Base-by-base conservation (phyloP, 352 stramenopile species). In the Ophiocytium majus region DNA sequence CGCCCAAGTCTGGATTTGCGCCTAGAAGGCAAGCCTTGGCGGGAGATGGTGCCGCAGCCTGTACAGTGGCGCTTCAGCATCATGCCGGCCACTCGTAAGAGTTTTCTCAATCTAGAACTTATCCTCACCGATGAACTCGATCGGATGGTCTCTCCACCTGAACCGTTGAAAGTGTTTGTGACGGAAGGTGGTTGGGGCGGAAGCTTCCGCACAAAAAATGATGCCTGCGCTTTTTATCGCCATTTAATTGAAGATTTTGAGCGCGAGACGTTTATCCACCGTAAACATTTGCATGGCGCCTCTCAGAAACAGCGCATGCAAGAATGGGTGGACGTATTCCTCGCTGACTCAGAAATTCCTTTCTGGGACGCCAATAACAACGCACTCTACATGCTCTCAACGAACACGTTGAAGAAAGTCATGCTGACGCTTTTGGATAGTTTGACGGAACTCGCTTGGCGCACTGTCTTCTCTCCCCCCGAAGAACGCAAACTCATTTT, bases 121-220 rank as follows among this genome's bases (percentile, higher is more conserved):
- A 28, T 23, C 23, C 57, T 71, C 28, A 23, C 28, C 28, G 28
- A 23, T 23, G 28, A 23, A 28, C 19, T 23, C 28, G 19, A 71
- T 23, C 23, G 28, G 28, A 23, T 71, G 23, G 57, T 71, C 28
- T 28, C 57, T 23, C 23, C 28, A 28, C 57, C 57, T 71, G 23
- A 23, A 71, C 57, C 57, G 57, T 71, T 71, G 23, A 23, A 23
- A 23, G 19, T 71, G 28, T 71, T 71, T 28, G 57, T 71, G 57
- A 71, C 19, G 23, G 57, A 71, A 23, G 19, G 28, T 23, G 57
- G 57, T 71, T 71, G 28, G 23, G 23, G 19, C 28, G 23, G 19
- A 71, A 71, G 57, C 57, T 71, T 71, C 57, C 57, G 57, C 57
- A 71, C 57, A 28, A 71, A 28, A 71, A 71, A 71, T 28, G 57